Evolutionary conservation across 2,329 filamentous ascomycete genomes (phyloP), one percentile per base, ranked within the genome.

Genomic region (Periconia sp.): DNA sequence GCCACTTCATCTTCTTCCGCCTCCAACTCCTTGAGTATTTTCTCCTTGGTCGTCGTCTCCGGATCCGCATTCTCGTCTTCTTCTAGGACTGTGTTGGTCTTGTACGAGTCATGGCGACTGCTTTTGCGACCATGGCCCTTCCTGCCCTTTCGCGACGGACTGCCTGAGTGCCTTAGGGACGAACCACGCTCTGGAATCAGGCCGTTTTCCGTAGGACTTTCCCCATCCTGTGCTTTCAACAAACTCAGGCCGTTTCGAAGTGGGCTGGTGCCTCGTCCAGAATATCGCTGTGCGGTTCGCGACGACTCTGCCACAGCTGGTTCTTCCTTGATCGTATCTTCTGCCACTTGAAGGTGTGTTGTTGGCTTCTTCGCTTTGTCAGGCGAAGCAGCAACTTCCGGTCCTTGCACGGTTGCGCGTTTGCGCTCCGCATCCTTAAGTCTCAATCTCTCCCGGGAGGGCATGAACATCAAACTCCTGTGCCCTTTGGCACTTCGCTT

Each of bases 391-490:
- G 66, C 24, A 66, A 75, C 50, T 68, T 79, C 59, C 35, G 25
- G 71, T 57, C 34, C 73, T 72, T 47, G 72, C 54, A 53, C 71
- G 13, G 58, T 78, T n/a, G 71, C 59, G 28, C 83, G 77, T 57
- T 81, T 86, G 54, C 80, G 79, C 50, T 87, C 84, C 4, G 71
- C 71, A 50, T 87, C 84, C 52, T 78, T 83, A 37, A 84, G 82
- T 32, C 80, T 78, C 32, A 89, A 70, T 21, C 78, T 77, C 65
- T 89, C 86, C 61, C 81, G 85, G 32, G 86, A 89, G 70, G 79
- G 84, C 84, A 87, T 88, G 59, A 88, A 88, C 79, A 85, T 84
- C 59, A 88, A 70, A 3, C 84, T 80, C 61, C 79, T 82, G 48
- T 79, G 61, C 35, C 57, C 61, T 38, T 58, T 68, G 22, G 50